These are phyloP conservation scores for Athelia psychrophila DNA, from an alignment of 1,284 basidiomycete species.

Conservation along the genomic window DNA sequence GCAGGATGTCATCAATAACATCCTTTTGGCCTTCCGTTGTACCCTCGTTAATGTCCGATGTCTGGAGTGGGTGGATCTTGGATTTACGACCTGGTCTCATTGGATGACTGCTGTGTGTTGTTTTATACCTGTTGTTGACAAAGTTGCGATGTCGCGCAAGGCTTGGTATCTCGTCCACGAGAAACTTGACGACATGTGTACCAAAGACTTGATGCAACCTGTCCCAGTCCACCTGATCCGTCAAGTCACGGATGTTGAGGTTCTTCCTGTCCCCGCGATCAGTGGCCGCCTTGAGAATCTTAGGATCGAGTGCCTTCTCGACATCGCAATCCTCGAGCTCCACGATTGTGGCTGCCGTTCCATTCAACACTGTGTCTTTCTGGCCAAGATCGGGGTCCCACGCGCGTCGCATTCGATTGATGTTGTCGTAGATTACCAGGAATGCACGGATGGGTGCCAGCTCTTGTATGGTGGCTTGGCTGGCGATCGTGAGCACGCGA, in stretches of 20 bases:
- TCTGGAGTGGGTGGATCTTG: slow-evolving; percentile 6
- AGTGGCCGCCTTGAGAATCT: background rate
- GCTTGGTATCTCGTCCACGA: background rate
- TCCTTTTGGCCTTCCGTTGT: background rate
- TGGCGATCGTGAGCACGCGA: slow-evolving; percentile 7
- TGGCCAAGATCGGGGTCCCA: slow-evolving; percentile 14
- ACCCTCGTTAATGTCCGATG: slow-evolving; percentile 7
- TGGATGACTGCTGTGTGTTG: slow-evolving; percentile 4
- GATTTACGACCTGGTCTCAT: slow-evolving; percentile 5
- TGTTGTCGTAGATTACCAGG: slow-evolving; percentile 20
- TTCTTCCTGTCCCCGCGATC: slow-evolving; percentile 2
- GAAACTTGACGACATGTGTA: background rate
- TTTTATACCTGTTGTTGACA: background rate
- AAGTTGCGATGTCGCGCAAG: background rate
- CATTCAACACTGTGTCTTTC: slow-evolving; percentile 14
- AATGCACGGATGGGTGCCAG: slow-evolving; percentile 4
- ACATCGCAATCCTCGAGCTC: slow-evolving; percentile 11
- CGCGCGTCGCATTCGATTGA: slow-evolving; percentile 18
- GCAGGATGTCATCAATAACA: background rate
- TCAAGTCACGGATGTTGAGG: background rate
- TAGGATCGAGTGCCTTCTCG: slow-evolving; percentile 4
- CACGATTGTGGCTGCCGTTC: slow-evolving; percentile 17
- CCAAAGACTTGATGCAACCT: background rate
- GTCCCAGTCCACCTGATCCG: background rate
- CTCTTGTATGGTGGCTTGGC: slow-evolving; percentile 3